Percentiles rank a stretch among this genome's conserved stretches.
phyloP scores from a whole-genome alignment of 305 asterid genomes.

The Rubia peregrina region DNA sequence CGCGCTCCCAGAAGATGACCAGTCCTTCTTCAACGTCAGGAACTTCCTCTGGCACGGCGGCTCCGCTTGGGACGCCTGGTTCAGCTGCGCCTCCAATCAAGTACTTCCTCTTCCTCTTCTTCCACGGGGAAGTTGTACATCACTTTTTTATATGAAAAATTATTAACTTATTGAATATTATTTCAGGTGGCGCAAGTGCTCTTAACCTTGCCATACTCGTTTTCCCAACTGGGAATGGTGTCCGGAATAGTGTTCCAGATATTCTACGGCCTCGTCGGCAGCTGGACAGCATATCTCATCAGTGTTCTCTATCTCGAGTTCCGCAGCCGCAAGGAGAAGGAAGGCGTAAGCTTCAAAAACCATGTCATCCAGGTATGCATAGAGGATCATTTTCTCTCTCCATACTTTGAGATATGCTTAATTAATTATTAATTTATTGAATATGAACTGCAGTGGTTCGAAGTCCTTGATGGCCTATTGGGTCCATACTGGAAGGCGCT shows the following conservation, averaged over 20 bases:
- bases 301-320: constrained; percentile 43
- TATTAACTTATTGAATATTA: background rate
- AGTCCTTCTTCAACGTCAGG: constrained; percentile 27
- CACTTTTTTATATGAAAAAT: too few species aligned
- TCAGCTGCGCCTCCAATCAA: constrained; percentile 44
- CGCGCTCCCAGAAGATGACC: constrained; percentile 25
- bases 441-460: constrained; percentile 33
- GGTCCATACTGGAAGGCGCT: constrained; percentile 49
- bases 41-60: constrained; percentile 45
- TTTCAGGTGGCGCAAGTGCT: constrained; percentile 47
- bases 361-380: constrained; percentile 39
- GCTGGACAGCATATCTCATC: constrained; percentile 50
- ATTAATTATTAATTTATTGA: background rate
- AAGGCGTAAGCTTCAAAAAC: constrained; percentile 42
- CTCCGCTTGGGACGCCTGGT: constrained; percentile 48
- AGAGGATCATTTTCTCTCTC: background rate
- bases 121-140: too few species aligned
- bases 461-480: constrained; percentile 38
- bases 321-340: constrained; percentile 42
- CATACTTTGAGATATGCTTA: too few species aligned
- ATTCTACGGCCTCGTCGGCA: constrained; percentile 42
- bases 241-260: constrained; percentile 38
- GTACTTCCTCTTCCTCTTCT: background rate
- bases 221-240: constrained; percentile 40
- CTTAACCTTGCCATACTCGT: constrained; percentile 39